Evolutionary conservation across 176 grass and related monocot genomes (phyloP), one percentile per base, ranked within the genome.

Genomic region (Bonia amplexicaulis): DNA sequence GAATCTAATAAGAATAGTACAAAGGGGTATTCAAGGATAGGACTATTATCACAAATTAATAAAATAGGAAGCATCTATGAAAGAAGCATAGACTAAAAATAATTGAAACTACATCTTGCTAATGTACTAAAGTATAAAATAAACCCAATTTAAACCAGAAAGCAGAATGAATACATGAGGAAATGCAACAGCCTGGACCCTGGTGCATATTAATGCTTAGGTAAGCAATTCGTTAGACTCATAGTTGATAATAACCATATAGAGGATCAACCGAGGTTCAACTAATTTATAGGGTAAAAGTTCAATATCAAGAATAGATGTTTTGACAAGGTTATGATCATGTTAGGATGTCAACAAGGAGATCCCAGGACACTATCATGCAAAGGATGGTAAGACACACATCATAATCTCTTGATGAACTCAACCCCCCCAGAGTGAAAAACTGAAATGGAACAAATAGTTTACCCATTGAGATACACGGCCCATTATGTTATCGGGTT

Each of bases 401-500:
- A 73, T 17, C 16, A 31, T 14, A 52, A 58, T 78, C 20, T 86
- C 47, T 39, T 59, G 61, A 71, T 72, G 16, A 73, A 66, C 66
- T 67, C 16, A 29, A 29, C 61, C 52, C 17, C 17, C 23, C 48
- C 16, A 82, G 48, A 73, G 23, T 68, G 42, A 79, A 81, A 31
- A 76, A 2, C 7, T 59, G 1, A 85, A 73, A 85, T 71, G n/a
- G 4, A 87, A 63, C 13, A 88, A 79, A 40, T 57, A 71, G 80
- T 83, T 89, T 82, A 86, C 91, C 91, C 96, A 93, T 73, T 99
- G 93, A 66, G 90, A 84, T 65, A 86, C 85, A 81, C 90, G 88
- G 29, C 90, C 96, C 88, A 99, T 92, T 88, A 99, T 79, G 70
- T 94, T 99, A 89, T 99, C 96, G 19, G 91, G 96, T 80, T 99